Base-by-base conservation (phyloP, 148 eudicot genomes). In the Linanthus parryae region DNA sequence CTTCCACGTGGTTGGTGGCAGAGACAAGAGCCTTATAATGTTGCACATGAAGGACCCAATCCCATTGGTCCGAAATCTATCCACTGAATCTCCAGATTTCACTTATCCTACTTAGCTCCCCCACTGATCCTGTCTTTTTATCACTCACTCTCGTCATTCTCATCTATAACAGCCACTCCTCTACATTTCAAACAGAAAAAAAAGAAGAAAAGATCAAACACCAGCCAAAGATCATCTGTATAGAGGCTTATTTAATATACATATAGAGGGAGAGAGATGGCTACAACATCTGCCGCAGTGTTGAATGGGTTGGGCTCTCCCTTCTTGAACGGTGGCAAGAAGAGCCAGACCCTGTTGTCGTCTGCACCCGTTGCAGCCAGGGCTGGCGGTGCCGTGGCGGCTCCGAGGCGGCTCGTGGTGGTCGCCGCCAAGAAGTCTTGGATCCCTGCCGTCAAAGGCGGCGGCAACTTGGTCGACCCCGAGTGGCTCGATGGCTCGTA, bases 401-500 rank as follows among this genome's bases (percentile, higher is more conserved):
- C 84, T 21, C 65, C 82, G 2, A 73, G 59, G 65, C 80, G 72
- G 68, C 9, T 63, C 22, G 64, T 69, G 44, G 77, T 81, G 21
- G 91, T 40, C 2, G 92, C 85, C 2, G 90, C 91, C 3, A 91
- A 91, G 87, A 83, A 91, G 67, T 86, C 95, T 12, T 91, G 98
- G 98, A 71, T 91, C 65, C 98, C 98, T 2, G 89, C 51, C 12
- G 94, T 86, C 64, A 81, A 15, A 64, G 83, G 69, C 8, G 95
- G 98, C 33, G 94, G 95, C 62, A 83, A 74, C 79, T 34, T 91
- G 21, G 5, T 91, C 21, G 95, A 91, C 68, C 98, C 98, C 1
- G 98, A 91, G 62, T 91, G 97, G 98, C 98, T 91, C n/a, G 98
- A 91, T 74, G 98, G 98, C 72, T 91, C 95, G 98, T 91, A 83